Conservation (phyloP, 306 rosid species). For the Morella rubra region DNA sequence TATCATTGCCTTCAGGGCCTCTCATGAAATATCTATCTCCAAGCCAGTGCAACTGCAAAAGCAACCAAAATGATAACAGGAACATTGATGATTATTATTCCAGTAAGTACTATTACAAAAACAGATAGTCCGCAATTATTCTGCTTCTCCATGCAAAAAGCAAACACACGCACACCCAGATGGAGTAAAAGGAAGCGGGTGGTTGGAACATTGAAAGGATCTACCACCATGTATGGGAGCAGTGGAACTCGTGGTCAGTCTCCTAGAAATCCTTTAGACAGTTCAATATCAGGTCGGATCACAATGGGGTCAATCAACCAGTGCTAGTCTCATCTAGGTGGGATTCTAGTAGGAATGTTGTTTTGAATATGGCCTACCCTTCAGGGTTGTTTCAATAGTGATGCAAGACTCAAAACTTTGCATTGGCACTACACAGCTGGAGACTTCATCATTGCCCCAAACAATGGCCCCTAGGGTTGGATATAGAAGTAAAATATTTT, state of each 20-base stretch:
- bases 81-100: neutral
- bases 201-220: neutral
- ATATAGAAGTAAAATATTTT: too few relatives aligned
- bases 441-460: neutral
- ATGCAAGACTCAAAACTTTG: neutral
- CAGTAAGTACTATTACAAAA: neutral
- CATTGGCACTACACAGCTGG: neutral
- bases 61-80: slow-evolving; percentile 1
- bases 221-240: neutral
- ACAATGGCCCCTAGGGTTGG: neutral
- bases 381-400: neutral
- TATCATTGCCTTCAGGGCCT: slow-evolving; percentile 83
- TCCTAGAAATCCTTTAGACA: neutral
- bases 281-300: neutral
- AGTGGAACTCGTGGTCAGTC: neutral
- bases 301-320: neutral
- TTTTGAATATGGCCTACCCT: neutral
- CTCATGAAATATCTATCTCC: slow-evolving; percentile 62
- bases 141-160: neutral
- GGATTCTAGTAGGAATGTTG: neutral
- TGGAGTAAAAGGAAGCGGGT: neutral
- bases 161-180: neutral
- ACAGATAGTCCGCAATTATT: neutral
- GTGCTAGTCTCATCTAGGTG: neutral
- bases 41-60: slow-evolving; percentile 69